Base-by-base conservation (phyloP, 352 stramenopile species). In the Globisporangium viniferum region DNA sequence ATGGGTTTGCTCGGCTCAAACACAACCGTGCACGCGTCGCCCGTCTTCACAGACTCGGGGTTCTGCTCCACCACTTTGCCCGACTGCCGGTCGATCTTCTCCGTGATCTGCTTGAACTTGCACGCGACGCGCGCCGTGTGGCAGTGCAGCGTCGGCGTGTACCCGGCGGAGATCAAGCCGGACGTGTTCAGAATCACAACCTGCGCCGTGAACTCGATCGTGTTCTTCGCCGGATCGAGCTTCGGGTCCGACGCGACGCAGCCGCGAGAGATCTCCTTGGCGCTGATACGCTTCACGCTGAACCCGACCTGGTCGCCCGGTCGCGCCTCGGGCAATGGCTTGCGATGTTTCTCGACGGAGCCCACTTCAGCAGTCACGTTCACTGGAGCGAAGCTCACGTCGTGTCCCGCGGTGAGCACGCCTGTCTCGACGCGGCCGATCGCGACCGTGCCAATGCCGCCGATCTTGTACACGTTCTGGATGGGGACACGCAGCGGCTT, bases 401-500 rank as follows among this genome's bases (percentile, higher is more conserved):
- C 79, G 73, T 98, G 99, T 71, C 92, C 96, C 61, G 93, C 92
- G 81, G 97, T 98, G 24, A 99, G 88, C 44, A 97, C 75, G 75
- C 98, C 98, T 29, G 96, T 99, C 86, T 99, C 97, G 24, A 99
- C 93, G 75, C 97, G 88, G 48, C 97, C 98, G 27, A 98, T 91
- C n/a, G 95, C 91, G 60, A 99, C 94, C 59, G 93, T 99, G 73
- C 97, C 97, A 61, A 99, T 97, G 78, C 96, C 96, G 69, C 87
- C 91, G 74, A 99, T 99, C 81, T 99, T 98, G 86, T 99, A 99
- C 8, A 98, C 94, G 77, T 98, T 94, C 76, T 99, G 93, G 55
- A 99, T 80, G 33, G 97, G 93, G 56, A 99, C 74, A 71, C 97
- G 97, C 20, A 99, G 91, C 5, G 97, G 91, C 88, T 99, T 99